phyloP scores from a whole-genome alignment of 768 basidiomycete genomes.

The Termitomyces sp. region DNA sequence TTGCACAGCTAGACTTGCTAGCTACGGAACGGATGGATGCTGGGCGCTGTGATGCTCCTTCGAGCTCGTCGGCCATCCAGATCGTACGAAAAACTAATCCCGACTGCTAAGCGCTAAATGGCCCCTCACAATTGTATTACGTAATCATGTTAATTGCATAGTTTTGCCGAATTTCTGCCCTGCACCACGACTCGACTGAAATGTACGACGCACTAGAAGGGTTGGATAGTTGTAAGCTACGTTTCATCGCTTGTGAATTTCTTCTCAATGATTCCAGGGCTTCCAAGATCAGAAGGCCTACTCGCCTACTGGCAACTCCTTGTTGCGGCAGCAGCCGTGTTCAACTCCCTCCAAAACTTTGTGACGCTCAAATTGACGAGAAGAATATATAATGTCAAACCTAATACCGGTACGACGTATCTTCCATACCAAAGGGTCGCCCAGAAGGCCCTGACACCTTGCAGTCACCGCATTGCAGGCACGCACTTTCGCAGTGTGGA shows the following conservation, averaged over 20 bases:
- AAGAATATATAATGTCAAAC: constrained; percentile 59
- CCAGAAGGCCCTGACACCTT: neutral
- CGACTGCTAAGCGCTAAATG: neutral
- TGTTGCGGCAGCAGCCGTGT: constrained; percentile 69
- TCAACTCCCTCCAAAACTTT: constrained; percentile 87
- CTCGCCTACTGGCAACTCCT: constrained; percentile 89
- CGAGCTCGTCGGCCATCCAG: constrained; percentile 20
- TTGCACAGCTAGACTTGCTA: constrained; percentile 45
- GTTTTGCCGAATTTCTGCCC: neutral
- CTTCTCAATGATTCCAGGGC: constrained; percentile 30
- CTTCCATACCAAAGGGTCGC: neutral
- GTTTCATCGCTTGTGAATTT: neutral
- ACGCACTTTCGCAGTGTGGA: constrained; percentile 91
- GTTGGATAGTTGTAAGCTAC: constrained; percentile 10
- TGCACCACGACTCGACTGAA: neutral
- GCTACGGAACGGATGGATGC: constrained; percentile 43
- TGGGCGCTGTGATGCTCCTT: constrained; percentile 21
- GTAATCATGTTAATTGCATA: neutral
- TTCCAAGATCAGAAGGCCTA: constrained; percentile 63
- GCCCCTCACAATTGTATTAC: neutral
- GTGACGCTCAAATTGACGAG: constrained; percentile 72
- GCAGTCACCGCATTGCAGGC: constrained; percentile 85
- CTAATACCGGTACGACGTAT: constrained; percentile 28
- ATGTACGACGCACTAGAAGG: neutral
- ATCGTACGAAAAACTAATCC: constrained; percentile 7